Conservation (phyloP, 768 basidiomycete species). For the Suillus fuscotomentosus region DNA sequence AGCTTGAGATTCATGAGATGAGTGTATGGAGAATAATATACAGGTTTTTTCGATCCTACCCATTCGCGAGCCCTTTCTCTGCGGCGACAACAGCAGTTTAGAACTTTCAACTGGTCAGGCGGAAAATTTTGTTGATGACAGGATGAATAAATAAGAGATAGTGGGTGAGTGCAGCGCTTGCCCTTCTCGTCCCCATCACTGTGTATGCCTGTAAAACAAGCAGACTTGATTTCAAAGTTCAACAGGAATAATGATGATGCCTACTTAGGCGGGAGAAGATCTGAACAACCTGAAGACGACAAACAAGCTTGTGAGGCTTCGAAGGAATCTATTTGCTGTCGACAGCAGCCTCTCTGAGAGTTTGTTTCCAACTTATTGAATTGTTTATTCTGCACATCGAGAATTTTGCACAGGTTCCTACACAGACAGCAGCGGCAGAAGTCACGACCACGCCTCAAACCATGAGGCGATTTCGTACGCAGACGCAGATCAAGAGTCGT, state of each 20-base stretch:
- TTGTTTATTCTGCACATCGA: constrained; percentile 19
- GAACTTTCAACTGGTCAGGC: constrained; percentile 54
- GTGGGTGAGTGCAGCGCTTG: not conserved
- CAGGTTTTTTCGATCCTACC: no score
- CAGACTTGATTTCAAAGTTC: not conserved
- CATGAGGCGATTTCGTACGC: constrained; percentile 71
- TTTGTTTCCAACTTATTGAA: constrained; percentile 21
- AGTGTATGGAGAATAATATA: no score
- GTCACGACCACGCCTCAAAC: constrained; percentile 57
- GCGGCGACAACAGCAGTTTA: constrained; percentile 80
- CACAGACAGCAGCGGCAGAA: constrained; percentile 59
- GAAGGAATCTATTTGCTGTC: constrained; percentile 36
- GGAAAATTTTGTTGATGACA: not conserved
- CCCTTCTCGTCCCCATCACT: not conserved
- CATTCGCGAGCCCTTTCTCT: constrained; percentile 45
- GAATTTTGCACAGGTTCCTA: constrained; percentile 27
- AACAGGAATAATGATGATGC: not conserved
- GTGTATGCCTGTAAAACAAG: not conserved
- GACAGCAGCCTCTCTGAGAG: constrained; percentile 28
- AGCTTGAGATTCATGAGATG: no score
- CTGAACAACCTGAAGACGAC: not conserved
- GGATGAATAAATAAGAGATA: not conserved
- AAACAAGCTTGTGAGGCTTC: no score
- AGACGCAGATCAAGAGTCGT: constrained; percentile 57
- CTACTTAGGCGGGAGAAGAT: not conserved